A percentile compares a stretch with the other conserved stretches of the same genome.
Conservation (phyloP, 2,329 filamentous ascomycete genomes). For the Graphium sp. region DNA sequence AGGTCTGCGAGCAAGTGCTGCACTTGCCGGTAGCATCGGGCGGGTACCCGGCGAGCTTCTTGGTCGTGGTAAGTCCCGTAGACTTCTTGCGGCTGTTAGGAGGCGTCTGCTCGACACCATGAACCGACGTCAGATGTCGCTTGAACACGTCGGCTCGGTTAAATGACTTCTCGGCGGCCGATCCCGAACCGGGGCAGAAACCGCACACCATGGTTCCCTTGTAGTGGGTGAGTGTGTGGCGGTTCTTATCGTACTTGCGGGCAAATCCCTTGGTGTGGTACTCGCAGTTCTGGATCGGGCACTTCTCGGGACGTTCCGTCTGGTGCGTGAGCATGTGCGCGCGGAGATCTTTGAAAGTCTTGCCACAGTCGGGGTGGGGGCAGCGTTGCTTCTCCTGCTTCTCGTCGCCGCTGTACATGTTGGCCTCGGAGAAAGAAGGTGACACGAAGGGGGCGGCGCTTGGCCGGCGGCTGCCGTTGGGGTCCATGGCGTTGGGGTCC, state of each 20-base stretch:
- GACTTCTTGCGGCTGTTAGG: constrained; percentile 75
- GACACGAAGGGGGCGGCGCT: constrained; percentile 55
- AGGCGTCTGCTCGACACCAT: constrained; percentile 82
- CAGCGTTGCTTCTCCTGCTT: constrained; percentile 56
- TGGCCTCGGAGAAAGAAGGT: constrained; percentile 31
- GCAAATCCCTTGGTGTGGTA: constrained; percentile 89
- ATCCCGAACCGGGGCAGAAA: constrained; percentile 81
- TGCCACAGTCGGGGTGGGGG: constrained; percentile 69
- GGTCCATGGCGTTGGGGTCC: constrained; percentile 12
- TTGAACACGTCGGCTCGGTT: constrained; percentile 95
- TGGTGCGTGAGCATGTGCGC: constrained; percentile 93
- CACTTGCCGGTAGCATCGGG: constrained; percentile 82
- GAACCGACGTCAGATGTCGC: constrained; percentile 76
- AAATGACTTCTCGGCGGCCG: constrained; percentile 83
- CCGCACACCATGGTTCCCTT: constrained; percentile 96
- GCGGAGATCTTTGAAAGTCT: constrained; percentile 79
- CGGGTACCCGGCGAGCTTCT: constrained; percentile 55
- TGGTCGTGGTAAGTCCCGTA: constrained; percentile 23
- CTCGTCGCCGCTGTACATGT: constrained; percentile 42
- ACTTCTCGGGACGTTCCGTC: constrained; percentile 82
- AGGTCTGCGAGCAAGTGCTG: constrained; percentile 82
- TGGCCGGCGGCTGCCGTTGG: constrained; percentile 35
- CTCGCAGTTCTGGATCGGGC: constrained; percentile 79
- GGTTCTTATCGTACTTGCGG: constrained; percentile 91
- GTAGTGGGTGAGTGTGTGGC: constrained; percentile 88